Evolutionary conservation across 176 grass and related monocot species (phyloP), one percentile per base, ranked within the genome.

Genomic region (Oryza officinalis): DNA sequence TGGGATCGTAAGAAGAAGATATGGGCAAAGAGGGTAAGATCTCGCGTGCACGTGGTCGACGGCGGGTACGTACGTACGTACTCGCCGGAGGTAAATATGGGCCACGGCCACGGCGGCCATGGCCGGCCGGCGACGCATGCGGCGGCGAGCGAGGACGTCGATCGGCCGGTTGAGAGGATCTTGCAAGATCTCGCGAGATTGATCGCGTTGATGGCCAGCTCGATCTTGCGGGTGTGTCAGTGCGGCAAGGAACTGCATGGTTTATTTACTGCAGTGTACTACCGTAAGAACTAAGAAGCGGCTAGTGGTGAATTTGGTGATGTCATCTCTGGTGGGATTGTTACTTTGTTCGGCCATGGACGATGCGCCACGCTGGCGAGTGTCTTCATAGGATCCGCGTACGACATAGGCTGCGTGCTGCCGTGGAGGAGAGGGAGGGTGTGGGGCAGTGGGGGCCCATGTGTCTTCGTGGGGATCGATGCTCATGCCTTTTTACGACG

Each of bases 71-170:
- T 50, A 18, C 13, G 13, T 47, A 45, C 30, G 37, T 66, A 50
- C 63, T 57, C 30, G 57, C 81, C 26, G 69, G 80, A 30, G 69
- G 63, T 82, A 28, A 83, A 74, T 73, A 65, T 57, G 18, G 18
- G 47, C 47, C 47, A 50, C 47, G 47, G 47, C 46, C 12, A 15
- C 43, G 23, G 25, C 25, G 25, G 52, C 80, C 61, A 32, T 65
- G 70, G 38, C 52, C 20, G 70, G 38, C 52, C 20, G 52, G 47
- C 47, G 44, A 46, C 0, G 13, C 44, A 14, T 14, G 44, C 47
- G 47, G 47, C 45, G 13, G 52, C 50, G 50, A 22, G 15, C 17
- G 18, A 54, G 50, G 50, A 35, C 32, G 32, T 33, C 32, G 32
- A 35, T 35, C 33, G 33, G 33, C 5, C 33, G 33, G 37, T 38